Evolutionary conservation across 345 rosid species (phyloP).

Genomic region (Draba incana): DNA sequence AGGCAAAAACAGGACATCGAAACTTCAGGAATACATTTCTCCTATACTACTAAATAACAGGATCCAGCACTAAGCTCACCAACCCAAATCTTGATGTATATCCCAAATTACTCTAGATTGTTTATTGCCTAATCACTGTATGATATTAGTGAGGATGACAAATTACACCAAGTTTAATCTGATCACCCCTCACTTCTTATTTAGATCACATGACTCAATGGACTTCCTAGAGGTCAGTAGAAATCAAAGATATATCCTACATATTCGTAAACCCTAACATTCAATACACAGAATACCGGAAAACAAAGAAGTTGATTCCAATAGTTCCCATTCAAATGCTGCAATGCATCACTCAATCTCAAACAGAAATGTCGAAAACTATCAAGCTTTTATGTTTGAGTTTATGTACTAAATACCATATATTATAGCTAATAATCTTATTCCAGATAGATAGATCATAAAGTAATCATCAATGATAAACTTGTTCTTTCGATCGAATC

Average conservation of each 20-base stretch:
- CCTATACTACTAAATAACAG: no score
- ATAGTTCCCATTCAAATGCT: neutral
- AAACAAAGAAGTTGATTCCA: neutral
- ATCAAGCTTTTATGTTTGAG: neutral
- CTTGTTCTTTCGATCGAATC: neutral
- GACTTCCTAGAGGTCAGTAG: neutral
- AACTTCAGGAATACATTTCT: no score
- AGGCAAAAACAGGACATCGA: no score
- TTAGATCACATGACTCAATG: neutral
- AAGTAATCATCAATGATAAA: neutral
- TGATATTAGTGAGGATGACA: neutral
- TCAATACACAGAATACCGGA: neutral
- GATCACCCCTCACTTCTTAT: constrained; percentile 1
- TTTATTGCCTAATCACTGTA: constrained; percentile 2
- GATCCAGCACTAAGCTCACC: no score
- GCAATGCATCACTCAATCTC: neutral
- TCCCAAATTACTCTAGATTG: no score
- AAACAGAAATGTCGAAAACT: constrained; percentile 3
- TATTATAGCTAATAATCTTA: neutral
- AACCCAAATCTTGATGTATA: no score
- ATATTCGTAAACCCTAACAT: neutral
- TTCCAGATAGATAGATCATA: constrained; percentile 1
- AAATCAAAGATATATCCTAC: neutral
- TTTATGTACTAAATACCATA: neutral
- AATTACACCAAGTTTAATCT: neutral